Conservation (phyloP, 2,329 filamentous ascomycete species). For the Coniosporium tulheliwenetii region DNA sequence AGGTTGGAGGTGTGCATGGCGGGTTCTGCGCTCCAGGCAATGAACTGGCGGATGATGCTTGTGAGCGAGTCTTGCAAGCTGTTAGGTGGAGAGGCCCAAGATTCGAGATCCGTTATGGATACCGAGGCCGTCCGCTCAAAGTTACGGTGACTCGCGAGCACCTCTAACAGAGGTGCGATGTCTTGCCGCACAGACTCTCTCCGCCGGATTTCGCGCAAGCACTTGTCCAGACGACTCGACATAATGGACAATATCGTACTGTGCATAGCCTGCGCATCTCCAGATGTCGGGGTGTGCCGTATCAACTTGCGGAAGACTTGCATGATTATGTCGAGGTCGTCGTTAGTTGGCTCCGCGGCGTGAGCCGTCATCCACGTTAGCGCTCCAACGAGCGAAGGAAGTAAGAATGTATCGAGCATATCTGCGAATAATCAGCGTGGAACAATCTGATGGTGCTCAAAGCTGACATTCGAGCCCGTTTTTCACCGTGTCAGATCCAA, state of each 20-base stretch:
- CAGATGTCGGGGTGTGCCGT: conserved; percentile 52
- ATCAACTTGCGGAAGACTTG: conserved; percentile 59
- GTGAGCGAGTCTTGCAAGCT: conserved; percentile 42
- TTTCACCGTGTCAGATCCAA: conserved; percentile 56
- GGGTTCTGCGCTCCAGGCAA: conserved; percentile 47
- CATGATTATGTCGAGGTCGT: conserved; percentile 52
- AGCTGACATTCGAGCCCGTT: conserved; percentile 59
- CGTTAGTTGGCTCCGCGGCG: conserved; percentile 47
- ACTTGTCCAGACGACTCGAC: conserved; percentile 51
- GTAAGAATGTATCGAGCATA: conserved; percentile 61
- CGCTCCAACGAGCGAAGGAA: conserved; percentile 64
- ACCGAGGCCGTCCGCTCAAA: conserved; percentile 46
- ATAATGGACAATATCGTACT: conserved; percentile 56
- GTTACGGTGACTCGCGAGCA: conserved; percentile 42
- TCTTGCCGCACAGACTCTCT: conserved; percentile 52
- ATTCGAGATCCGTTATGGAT: conserved; percentile 51
- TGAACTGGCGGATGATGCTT: conserved; percentile 44
- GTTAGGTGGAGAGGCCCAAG: conserved; percentile 43
- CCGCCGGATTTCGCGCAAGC: conserved; percentile 49
- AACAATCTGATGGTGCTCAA: conserved; percentile 3
- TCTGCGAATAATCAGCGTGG: conserved; percentile 29
- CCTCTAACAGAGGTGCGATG: conserved; percentile 52
- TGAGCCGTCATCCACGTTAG: conserved; percentile 57
- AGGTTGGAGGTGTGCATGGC: conserved; percentile 41
- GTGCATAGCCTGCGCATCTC: conserved; percentile 57